Percentiles rank a stretch among this genome's conserved stretches.
Evolutionary conservation across 2,329 filamentous ascomycete genomes (phyloP).

Genomic region (Pyrenochaeta sp.): DNA sequence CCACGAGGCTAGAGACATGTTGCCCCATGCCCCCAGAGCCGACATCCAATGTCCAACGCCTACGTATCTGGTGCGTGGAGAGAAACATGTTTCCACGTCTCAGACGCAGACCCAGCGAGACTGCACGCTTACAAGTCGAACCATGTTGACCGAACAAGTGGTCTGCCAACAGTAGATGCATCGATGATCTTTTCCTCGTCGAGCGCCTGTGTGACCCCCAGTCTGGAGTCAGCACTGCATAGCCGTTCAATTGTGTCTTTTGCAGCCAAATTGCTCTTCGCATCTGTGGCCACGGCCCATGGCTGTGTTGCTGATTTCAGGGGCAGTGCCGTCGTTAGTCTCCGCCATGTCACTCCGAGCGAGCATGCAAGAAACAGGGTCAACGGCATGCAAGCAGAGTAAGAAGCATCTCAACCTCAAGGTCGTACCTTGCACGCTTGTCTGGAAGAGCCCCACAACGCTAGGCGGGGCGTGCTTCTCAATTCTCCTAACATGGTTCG

Average conservation of each 20-base stretch:
- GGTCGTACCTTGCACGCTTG: too few relatives aligned
- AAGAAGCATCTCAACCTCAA: neutral
- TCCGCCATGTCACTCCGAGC: conserved; percentile 8
- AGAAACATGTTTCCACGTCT: neutral
- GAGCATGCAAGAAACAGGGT: conserved; percentile 6
- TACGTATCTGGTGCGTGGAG: neutral
- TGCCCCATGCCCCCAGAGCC: too few relatives aligned
- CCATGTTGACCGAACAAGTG: conserved; percentile 3
- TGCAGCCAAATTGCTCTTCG: conserved; percentile 7
- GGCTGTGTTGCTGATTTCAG: conserved; percentile 11
- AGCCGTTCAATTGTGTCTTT: conserved; percentile 6
- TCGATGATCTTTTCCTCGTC: conserved; percentile 7
- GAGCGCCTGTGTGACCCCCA: conserved; percentile 4
- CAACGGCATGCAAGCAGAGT: neutral
- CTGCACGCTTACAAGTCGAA: conserved; percentile 4
- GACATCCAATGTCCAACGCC: neutral
- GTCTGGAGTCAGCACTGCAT: conserved; percentile 5
- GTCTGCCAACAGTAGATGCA: conserved; percentile 3
- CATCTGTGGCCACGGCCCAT: conserved; percentile 1
- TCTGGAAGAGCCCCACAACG: too few relatives aligned
- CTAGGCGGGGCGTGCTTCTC: too few relatives aligned
- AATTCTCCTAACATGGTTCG: too few relatives aligned
- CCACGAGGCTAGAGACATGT: neutral
- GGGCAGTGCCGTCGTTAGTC: conserved; percentile 7
- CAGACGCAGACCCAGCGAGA: neutral